phyloP scores from a whole-genome alignment of 495 filamentous ascomycete species.

The Bryoglossum gracile region DNA sequence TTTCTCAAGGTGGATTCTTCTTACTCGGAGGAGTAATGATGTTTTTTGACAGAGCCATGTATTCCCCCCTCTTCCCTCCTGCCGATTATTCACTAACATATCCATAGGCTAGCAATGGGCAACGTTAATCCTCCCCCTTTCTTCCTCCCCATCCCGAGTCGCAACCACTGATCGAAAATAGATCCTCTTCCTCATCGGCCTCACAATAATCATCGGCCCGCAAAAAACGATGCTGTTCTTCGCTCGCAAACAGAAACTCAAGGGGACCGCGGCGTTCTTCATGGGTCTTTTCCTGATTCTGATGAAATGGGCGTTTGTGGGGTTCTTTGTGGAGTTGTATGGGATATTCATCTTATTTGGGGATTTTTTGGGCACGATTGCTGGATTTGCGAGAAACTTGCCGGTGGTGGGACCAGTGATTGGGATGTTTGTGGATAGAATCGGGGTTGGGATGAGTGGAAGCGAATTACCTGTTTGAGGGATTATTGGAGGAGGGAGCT shows the following conservation, averaged over 20 bases:
- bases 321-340: slow-evolving; percentile 86
- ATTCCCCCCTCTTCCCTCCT: slow-evolving; percentile 24
- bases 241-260: slow-evolving; percentile 82
- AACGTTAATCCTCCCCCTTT: slow-evolving; percentile 39
- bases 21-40: slow-evolving; percentile 85
- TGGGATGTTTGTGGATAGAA: slow-evolving; percentile 55
- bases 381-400: slow-evolving; percentile 73
- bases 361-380: slow-evolving; percentile 90
- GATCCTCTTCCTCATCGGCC: slow-evolving; percentile 93
- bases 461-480: slow-evolving; percentile 65
- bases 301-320: slow-evolving; percentile 77
- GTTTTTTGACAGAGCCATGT: slow-evolving; percentile 97
- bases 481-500: neutral
- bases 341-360: slow-evolving; percentile 91
- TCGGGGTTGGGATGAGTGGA: slow-evolving; percentile 59
- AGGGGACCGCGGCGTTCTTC: slow-evolving; percentile 85
- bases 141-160: neutral
- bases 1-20: slow-evolving; percentile 71
- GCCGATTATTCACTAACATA: slow-evolving; percentile 18
- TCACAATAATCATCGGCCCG: slow-evolving; percentile 91
- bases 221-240: slow-evolving; percentile 90
- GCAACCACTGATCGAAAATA: slow-evolving; percentile 38
- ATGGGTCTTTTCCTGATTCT: slow-evolving; percentile 80
- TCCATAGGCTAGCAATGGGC: slow-evolving; percentile 71
- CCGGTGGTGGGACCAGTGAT: slow-evolving; percentile 84